Percentiles rank a stretch among this genome's conserved stretches.
Conservation (phyloP, 257 asterid species). For the Solanum pimpinellifolium region DNA sequence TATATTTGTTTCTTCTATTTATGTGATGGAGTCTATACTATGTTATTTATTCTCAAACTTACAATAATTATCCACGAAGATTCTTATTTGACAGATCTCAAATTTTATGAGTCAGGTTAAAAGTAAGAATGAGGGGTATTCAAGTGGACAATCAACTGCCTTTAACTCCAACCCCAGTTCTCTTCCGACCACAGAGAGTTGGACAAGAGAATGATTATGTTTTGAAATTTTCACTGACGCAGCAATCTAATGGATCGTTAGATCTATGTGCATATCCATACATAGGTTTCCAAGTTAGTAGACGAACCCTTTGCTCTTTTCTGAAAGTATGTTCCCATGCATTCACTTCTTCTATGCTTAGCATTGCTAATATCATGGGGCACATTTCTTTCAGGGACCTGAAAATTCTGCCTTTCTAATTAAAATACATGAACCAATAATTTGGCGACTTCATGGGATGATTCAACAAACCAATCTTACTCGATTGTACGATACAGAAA, state of each 20-base stretch:
- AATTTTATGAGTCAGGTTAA: slow-evolving; percentile 39
- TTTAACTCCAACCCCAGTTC: slow-evolving; percentile 95
- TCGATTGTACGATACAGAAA: slow-evolving; percentile 46
- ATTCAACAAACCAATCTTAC: slow-evolving; percentile 67
- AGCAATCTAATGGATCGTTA: slow-evolving; percentile 86
- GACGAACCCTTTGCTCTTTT: slow-evolving; percentile 1
- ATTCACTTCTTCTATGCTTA: not conserved
- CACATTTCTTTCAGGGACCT: slow-evolving; percentile 55
- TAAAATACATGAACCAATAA: slow-evolving; percentile 91
- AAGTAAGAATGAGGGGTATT: slow-evolving; percentile 79
- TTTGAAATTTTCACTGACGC: slow-evolving; percentile 88
- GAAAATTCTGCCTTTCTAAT: slow-evolving; percentile 86
- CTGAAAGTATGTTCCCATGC: not conserved
- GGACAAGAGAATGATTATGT: slow-evolving; percentile 78
- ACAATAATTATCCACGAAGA: not conserved
- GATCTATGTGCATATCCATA: slow-evolving; percentile 88
- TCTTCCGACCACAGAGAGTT: slow-evolving; percentile 78
- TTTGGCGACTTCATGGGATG: slow-evolving; percentile 96
- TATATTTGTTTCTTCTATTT: slow-evolving; percentile 2
- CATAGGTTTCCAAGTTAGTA: slow-evolving; percentile 84
- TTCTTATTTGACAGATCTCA: not conserved
- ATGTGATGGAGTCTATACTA: not conserved
- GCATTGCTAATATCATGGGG: not conserved
- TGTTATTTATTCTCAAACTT: not conserved
- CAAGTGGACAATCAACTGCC: slow-evolving; percentile 97